Conservation (phyloP, 2,329 filamentous ascomycete genomes). For the Colletotrichum neosansevieriae region DNA sequence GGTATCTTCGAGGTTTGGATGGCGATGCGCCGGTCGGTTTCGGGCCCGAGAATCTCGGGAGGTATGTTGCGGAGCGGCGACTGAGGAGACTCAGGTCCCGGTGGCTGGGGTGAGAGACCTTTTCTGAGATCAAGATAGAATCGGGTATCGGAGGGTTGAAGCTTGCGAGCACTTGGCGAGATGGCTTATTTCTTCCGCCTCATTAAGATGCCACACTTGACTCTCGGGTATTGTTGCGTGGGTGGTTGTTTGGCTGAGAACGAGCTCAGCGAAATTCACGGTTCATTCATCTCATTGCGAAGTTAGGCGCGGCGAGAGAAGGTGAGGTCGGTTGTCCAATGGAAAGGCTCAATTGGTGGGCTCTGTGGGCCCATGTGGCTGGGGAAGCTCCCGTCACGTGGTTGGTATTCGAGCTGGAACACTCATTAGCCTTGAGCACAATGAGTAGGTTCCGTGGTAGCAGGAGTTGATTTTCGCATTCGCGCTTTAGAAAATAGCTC, state of each 20-base stretch:
- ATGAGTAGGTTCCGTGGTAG: not conserved
- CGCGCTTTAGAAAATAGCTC: no score
- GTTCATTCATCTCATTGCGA: conserved; percentile 23
- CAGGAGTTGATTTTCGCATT: no score
- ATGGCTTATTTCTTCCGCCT: not conserved
- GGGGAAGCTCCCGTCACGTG: conserved; percentile 8
- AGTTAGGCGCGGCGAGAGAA: conserved; percentile 21
- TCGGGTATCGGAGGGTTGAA: not conserved
- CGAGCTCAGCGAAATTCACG: conserved; percentile 17
- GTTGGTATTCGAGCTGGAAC: not conserved
- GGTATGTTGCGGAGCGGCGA: not conserved
- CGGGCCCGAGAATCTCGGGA: conserved; percentile 1
- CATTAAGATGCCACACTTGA: conserved; percentile 22
- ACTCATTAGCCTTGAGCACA: not conserved
- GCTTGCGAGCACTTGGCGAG: no score
- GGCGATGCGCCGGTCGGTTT: not conserved
- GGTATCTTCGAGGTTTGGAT: not conserved
- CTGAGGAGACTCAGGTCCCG: conserved; percentile 4
- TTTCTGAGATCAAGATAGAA: not conserved
- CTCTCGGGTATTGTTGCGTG: not conserved
- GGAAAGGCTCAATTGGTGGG: not conserved
- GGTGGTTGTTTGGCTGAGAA: conserved; percentile 18
- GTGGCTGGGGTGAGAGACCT: not conserved
- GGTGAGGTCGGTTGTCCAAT: conserved; percentile 29
- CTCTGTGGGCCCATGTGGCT: conserved; percentile 1